Evolutionary conservation across 169 alveolate genomes (phyloP).

Genomic region (Fabrea salina): DNA sequence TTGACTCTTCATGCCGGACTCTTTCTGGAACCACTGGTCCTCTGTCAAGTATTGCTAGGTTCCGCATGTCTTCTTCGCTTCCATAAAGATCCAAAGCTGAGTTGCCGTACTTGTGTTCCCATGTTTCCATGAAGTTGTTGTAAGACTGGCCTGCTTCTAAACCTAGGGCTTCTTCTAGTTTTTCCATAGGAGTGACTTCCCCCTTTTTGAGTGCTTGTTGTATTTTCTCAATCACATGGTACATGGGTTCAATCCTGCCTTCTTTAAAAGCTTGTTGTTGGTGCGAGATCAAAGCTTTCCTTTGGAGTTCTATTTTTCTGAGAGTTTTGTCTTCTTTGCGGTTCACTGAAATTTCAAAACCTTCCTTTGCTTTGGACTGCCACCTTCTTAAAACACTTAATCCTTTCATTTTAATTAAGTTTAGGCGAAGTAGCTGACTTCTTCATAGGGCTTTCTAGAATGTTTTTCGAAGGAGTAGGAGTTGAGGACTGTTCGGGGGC

Average conservation of each 20-base stretch:
- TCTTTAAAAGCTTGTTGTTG: constrained; percentile 8
- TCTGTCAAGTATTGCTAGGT: not conserved
- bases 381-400: no score
- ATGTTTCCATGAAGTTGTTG: not conserved
- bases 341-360: no score
- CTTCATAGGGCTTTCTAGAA: no score
- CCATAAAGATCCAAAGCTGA: constrained; percentile 29
- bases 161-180: not conserved
- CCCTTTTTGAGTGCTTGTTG: constrained; percentile 5
- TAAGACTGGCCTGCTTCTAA: not conserved
- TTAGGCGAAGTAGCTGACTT: no score
- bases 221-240: constrained; percentile 16
- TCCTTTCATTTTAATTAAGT: no score
- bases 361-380: no score
- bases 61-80: not conserved
- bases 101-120: not conserved
- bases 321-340: not conserved
- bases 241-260: constrained; percentile 32
- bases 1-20: not conserved
- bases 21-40: constrained; percentile 8
- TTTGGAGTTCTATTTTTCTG: constrained; percentile 11
- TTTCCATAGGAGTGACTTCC: constrained; percentile 7
- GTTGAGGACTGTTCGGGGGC: no score
- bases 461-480: no score
- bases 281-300: not conserved